phyloP scores from a whole-genome alignment of 257 asterid genomes.

The Solanum habrochaites region DNA sequence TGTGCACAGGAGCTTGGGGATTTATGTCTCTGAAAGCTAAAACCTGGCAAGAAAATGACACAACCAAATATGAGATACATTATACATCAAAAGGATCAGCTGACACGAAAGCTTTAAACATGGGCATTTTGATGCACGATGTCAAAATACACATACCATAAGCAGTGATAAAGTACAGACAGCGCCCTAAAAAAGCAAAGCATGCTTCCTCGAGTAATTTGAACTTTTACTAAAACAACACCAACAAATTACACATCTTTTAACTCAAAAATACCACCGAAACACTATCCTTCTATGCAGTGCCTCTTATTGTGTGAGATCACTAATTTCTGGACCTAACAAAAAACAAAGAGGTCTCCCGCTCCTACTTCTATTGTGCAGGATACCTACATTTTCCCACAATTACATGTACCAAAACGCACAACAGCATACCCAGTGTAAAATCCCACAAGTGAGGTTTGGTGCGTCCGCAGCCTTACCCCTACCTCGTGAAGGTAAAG shows the following conservation, averaged over 20 bases:
- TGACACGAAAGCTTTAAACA: neutral
- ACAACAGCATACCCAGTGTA: neutral
- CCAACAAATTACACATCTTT: neutral
- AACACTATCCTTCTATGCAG: no score
- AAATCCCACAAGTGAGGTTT: neutral
- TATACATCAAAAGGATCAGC: neutral
- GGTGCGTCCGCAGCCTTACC: neutral
- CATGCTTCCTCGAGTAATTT: neutral
- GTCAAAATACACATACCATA: neutral
- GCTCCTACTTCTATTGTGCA: neutral
- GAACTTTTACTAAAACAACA: neutral
- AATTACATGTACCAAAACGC: neutral
- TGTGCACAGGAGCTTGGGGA: conserved; percentile 86
- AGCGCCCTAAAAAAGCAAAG: neutral
- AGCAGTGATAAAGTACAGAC: neutral
- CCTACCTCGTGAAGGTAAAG: neutral
- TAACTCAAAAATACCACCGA: no score
- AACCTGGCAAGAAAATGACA: conserved; percentile 36
- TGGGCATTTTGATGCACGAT: neutral
- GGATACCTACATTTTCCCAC: neutral
- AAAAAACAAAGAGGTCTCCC: neutral
- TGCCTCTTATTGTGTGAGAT: neutral
- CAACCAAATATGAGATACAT: neutral
- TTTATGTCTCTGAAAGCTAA: conserved; percentile 83
- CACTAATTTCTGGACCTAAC: neutral